Percentiles rank a stretch among this genome's conserved stretches.
These are phyloP conservation scores for Vachellia collinsii DNA, from an alignment of 306 rosid genomes.

Conservation along the genomic window DNA sequence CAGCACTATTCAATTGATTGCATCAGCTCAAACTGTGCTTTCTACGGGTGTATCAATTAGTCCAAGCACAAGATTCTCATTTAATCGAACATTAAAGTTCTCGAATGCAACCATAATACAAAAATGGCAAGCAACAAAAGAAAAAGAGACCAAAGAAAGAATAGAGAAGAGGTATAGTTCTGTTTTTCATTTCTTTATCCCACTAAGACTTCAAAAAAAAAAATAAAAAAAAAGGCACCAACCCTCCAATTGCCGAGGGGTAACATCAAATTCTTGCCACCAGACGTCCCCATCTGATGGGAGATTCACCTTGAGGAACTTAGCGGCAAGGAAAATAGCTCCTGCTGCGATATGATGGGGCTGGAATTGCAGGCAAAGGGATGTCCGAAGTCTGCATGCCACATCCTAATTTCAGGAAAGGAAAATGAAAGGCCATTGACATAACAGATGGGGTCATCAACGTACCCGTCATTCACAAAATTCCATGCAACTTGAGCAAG, in stretches of 20 bases:
- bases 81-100: slow-evolving; percentile 4
- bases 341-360: slow-evolving; percentile 99
- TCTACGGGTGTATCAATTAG: background rate
- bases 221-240: slow-evolving; percentile 68
- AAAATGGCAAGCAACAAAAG: slow-evolving; percentile 20
- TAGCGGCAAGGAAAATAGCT: slow-evolving; percentile 99
- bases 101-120: slow-evolving; percentile 7
- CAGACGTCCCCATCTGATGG: slow-evolving; percentile 97
- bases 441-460: slow-evolving; percentile 43
- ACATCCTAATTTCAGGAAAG: slow-evolving; percentile 65
- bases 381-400: slow-evolving; percentile 92
- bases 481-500: slow-evolving; percentile 99
- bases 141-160: slow-evolving; percentile 16
- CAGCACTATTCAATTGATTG: slow-evolving; percentile 10
- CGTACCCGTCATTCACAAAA: slow-evolving; percentile 98
- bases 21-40: background rate
- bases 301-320: slow-evolving; percentile 93
- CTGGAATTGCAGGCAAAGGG: slow-evolving; percentile 97
- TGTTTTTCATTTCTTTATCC: slow-evolving; percentile 42
- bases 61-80: background rate
- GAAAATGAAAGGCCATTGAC: slow-evolving; percentile 52
- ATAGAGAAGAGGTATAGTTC: slow-evolving; percentile 39
- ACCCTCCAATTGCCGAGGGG: slow-evolving; percentile 99
- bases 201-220: slow-evolving; percentile 48
- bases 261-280: slow-evolving; percentile 99